Base-by-base conservation (phyloP, 2,329 filamentous ascomycete genomes). In the Ophiocordyceps camponoti-saundersi region DNA sequence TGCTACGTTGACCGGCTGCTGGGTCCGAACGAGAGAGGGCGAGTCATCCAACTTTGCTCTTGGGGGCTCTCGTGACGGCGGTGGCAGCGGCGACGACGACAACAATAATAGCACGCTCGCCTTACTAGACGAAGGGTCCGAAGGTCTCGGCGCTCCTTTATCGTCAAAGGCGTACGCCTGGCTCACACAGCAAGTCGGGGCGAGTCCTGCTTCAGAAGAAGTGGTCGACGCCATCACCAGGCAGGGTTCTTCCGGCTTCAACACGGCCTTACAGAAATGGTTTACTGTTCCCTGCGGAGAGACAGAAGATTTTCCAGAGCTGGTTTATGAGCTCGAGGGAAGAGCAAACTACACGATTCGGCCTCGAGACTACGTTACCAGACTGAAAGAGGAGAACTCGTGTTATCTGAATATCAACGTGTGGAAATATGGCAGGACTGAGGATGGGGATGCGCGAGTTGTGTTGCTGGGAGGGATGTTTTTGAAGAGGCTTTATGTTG, bases 211-310 rank as follows among this genome's bases (percentile, higher is more conserved):
- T 16, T 40, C 42, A 3, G 39, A 40, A 1, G 22, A 32, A 22
- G 40, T 29, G 1, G 42, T 47, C 11, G 10, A 40, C 13, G 46
- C 42, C 20, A 47, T 47, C 20, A 11, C 26, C 21, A 40, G 20
- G 3, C 46, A 47, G 22, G 46, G 46, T 7, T 47, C 42, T 2
- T 41, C 46, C 2, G 46, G 46, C 23, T 47, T 44, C 46, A 47
- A 47, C 39, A 44, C n/a, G 12, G 32, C 20, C n/a, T 10, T 30
- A 12, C 46, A 47, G 40, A 12, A 44, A 22, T 47, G 46, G 46
- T 47, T 32, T 13, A 47, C 46, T 2, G 46, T 47, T n/a, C 42
- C 44, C 15, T 46, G 44, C 23, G 20, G 29, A 15, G 36, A 13
- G 4, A 46, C 29, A 5, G 23, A 41, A 5, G 10, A 20, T n/a